A percentile compares a stretch with the other conserved stretches of the same genome.
These are phyloP conservation scores for Flaveria floridana DNA, from an alignment of 140 eudicot species.

Conservation along the genomic window DNA sequence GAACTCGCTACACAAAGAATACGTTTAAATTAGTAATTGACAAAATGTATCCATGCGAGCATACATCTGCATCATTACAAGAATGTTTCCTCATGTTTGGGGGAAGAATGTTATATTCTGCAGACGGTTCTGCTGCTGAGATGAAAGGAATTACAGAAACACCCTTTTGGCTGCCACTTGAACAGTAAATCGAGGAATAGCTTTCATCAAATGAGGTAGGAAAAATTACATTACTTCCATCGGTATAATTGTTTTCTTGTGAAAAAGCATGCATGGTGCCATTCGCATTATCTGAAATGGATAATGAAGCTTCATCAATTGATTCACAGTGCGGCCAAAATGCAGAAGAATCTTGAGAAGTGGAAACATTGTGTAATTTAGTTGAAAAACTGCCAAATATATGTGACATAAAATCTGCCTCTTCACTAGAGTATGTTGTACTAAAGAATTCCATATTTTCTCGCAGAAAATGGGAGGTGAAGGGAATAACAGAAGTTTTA, in stretches of 20 bases:
- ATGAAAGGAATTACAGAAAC: slow-evolving; percentile 7
- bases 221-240: slow-evolving; percentile 14
- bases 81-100: slow-evolving; percentile 47
- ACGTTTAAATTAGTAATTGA: background rate
- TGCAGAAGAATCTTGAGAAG: slow-evolving; percentile 20
- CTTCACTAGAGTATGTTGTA: slow-evolving; percentile 44
- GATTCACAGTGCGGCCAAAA: slow-evolving; percentile 32
- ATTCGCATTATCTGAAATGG: slow-evolving; percentile 20
- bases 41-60: slow-evolving; percentile 8
- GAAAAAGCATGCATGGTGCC: slow-evolving; percentile 25
- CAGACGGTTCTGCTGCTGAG: background rate
- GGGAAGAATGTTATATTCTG: slow-evolving; percentile 8
- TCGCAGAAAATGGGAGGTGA: slow-evolving; percentile 2
- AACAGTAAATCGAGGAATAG: slow-evolving; percentile 25
- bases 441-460: slow-evolving; percentile 47
- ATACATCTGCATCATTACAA: slow-evolving; percentile 41
- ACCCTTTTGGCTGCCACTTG: slow-evolving; percentile 16
- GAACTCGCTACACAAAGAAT: background rate
- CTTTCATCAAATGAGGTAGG: slow-evolving; percentile 35
- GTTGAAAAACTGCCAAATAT: slow-evolving; percentile 42
- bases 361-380: slow-evolving; percentile 24
- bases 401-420: slow-evolving; percentile 65
- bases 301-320: slow-evolving; percentile 19
- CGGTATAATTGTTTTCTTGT: slow-evolving; percentile 26
- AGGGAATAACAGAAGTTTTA: background rate